Base-by-base conservation (phyloP, 306 rosid species). In the Ceratonia siliqua region DNA sequence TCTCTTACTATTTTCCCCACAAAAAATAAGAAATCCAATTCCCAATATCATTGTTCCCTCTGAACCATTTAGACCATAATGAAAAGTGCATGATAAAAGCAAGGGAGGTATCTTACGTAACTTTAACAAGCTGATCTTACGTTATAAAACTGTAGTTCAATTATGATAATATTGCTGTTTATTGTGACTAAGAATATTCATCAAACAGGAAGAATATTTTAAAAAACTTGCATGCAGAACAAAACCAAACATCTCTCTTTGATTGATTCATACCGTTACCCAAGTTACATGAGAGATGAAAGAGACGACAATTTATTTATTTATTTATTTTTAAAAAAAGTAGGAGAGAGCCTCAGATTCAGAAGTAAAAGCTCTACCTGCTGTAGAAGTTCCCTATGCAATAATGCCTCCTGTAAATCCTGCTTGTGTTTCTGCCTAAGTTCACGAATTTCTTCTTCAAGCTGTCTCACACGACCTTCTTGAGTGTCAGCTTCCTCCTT, bases 401-500 rank as follows among this genome's bases (percentile, higher is more conserved):
- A 72, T 82, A 95, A 83, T 43, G 94, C 84, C 68, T 95, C 99
- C 28, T 90, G 97, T 67, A 95, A 86, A 76, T 95, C 99, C 76
- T 92, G 98, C 86, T 90, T 95, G 85, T 95, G 89, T 78, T 90
- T 95, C 83, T 83, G 88, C 79, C 93, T 85, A 70, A 90, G 75
- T 63, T 90, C 96, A 78, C 87, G 82, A 54, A 90, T 85, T 73
- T 90, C 93, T 83, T 78, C 97, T 82, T 87, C 99, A 82, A 92
- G 96, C 84, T 95, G 99, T 85, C 68, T 90, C 64, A 77, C 94
- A 33, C 91, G 97, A 78, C 99, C 98, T 86, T 95, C 98, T 73
- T 82, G 96, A 36, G 99, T 92, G 79, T 95, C 96, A 74, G 99
- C 98, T 81, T 92, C 99, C 90, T 95, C 99, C 85, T 95, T 95